Evolutionary conservation across 1,284 basidiomycete species (phyloP).

Genomic region (Ceratobasidium sp.): DNA sequence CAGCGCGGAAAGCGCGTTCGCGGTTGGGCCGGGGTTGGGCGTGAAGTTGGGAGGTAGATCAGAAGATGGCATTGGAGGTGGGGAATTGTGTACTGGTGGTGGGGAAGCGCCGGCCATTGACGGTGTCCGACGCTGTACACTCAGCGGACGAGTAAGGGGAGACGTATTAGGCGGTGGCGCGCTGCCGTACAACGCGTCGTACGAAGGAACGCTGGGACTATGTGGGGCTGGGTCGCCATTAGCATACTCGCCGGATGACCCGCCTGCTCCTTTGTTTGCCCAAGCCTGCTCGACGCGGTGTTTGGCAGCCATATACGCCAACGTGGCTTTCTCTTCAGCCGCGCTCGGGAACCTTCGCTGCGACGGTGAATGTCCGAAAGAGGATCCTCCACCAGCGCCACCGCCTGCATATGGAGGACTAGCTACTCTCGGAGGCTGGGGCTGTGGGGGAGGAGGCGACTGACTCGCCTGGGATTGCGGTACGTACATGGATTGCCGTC

Average conservation of each 20-base stretch:
- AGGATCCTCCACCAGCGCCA: not conserved
- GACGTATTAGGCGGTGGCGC: not conserved
- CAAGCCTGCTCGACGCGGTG: conserved; percentile 38
- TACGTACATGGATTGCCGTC: conserved; percentile 32
- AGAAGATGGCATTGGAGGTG: conserved; percentile 34
- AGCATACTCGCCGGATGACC: not conserved
- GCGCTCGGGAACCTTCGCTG: conserved; percentile 22
- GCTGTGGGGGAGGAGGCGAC: conserved; percentile 14
- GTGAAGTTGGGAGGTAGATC: conserved; percentile 35
- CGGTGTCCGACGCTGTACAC: conserved; percentile 20
- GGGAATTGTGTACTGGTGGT: conserved; percentile 27
- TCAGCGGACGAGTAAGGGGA: conserved; percentile 32
- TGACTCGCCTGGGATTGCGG: conserved; percentile 2
- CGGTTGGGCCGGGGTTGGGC: conserved; percentile 40
- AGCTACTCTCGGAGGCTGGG: not conserved
- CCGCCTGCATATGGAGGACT: conserved; percentile 4
- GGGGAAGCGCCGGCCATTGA: conserved; percentile 31
- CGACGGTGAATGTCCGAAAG: conserved; percentile 13
- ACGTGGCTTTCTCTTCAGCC: conserved; percentile 26
- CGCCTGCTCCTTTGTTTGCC: conserved; percentile 12
- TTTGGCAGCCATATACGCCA: conserved; percentile 38
- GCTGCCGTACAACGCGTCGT: conserved; percentile 25
- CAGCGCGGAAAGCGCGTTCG: conserved; percentile 42
- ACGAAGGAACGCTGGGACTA: conserved; percentile 36
- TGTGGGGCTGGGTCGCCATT: conserved; percentile 7